phyloP scores from a whole-genome alignment of 345 rosid species.

The Garcia nutans region DNA sequence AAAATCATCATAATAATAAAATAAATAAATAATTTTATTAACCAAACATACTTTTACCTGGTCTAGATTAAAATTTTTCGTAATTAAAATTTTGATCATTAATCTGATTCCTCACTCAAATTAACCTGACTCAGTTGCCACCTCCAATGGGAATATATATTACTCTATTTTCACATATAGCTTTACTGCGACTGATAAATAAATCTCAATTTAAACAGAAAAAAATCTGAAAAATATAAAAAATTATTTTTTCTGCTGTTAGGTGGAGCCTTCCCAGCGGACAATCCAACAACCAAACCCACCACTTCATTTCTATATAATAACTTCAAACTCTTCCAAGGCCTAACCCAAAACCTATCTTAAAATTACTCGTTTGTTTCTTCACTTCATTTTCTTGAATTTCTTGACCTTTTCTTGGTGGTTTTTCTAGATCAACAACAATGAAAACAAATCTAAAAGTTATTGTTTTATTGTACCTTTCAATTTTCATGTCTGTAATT shows the following conservation, averaged over 20 bases:
- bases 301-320: neutral
- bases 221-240: no score
- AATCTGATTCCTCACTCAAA: no score
- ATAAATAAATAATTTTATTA: no score
- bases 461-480: neutral
- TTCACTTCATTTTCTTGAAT: neutral
- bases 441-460: neutral
- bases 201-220: no score
- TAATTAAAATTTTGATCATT: no score
- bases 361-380: neutral
- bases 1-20: no score
- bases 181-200: no score
- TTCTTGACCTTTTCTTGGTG: neutral
- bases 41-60: no score
- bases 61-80: no score
- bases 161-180: no score
- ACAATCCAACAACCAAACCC: slow-evolving; percentile 2
- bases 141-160: no score
- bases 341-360: neutral
- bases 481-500: slow-evolving; percentile 15
- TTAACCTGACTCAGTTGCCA: no score
- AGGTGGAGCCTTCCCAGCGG: neutral
- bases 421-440: neutral
- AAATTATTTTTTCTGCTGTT: neutral
- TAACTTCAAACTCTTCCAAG: neutral